A percentile compares a stretch with the other conserved stretches of the same genome.
These are phyloP conservation scores for Hymenoscyphus salicellus DNA, from an alignment of 2,329 filamentous ascomycete genomes.

Conservation along the genomic window DNA sequence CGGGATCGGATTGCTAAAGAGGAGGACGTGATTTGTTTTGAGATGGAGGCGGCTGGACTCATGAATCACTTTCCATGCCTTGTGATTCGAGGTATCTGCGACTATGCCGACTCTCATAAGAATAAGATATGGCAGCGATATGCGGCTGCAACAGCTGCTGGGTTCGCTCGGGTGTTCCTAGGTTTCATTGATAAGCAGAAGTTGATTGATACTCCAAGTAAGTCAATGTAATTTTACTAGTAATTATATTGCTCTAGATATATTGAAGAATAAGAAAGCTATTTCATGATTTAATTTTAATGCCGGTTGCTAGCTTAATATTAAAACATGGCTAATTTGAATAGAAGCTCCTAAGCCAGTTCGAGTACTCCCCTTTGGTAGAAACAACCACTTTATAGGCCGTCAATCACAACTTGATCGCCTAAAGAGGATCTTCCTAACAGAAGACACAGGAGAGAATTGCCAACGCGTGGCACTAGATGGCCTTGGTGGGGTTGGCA, in stretches of 20 bases:
- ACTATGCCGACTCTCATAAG: slow-evolving; percentile 21
- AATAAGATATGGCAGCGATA: slow-evolving; percentile 19
- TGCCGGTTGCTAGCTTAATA: too few species aligned
- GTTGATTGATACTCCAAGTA: neutral
- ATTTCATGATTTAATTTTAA: too few species aligned
- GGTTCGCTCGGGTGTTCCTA: slow-evolving; percentile 14
- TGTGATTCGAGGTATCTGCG: slow-evolving; percentile 21
- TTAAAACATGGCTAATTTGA: too few species aligned
- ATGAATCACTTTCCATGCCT: slow-evolving; percentile 18
- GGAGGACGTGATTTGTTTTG: slow-evolving; percentile 15
- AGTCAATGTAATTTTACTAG: too few species aligned
- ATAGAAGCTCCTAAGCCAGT: too few species aligned
- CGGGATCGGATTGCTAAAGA: neutral
- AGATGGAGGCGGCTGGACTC: slow-evolving; percentile 20
- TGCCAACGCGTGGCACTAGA: neutral
- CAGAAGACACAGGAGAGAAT: too few species aligned
- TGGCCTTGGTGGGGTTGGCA: slow-evolving; percentile 4
- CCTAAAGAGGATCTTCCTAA: too few species aligned
- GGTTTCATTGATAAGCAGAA: neutral
- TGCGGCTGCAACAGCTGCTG: slow-evolving; percentile 18
- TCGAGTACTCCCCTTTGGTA: too few species aligned
- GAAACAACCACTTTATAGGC: too few species aligned
- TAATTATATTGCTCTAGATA: too few species aligned
- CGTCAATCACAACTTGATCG: too few species aligned
- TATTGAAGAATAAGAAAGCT: too few species aligned